Conservation (phyloP, 345 rosid species). For the Conringia planisiliqua region DNA sequence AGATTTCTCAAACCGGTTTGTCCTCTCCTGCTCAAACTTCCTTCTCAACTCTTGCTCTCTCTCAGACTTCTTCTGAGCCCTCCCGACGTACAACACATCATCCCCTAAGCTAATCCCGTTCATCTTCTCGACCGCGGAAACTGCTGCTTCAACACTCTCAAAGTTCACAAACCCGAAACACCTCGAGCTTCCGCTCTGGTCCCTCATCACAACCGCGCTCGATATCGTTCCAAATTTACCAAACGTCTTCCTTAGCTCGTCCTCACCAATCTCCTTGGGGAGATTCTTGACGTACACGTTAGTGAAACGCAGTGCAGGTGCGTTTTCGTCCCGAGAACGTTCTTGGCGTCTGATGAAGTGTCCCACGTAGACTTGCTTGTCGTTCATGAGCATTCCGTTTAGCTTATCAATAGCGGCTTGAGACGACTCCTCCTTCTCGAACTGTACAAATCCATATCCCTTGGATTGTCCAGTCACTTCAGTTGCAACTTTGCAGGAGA, state of each 20-base stretch:
- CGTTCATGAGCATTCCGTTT: slow-evolving; percentile 67
- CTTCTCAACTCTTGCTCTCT: slow-evolving; percentile 60
- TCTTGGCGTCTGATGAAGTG: slow-evolving; percentile 53
- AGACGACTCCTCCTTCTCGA: slow-evolving; percentile 59
- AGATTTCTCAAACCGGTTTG: slow-evolving; percentile 47
- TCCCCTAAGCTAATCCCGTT: slow-evolving; percentile 53
- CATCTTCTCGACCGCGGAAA: slow-evolving; percentile 50
- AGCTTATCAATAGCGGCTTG: slow-evolving; percentile 47
- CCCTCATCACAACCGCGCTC: slow-evolving; percentile 61
- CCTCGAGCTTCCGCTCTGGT: slow-evolving; percentile 54
- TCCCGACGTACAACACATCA: slow-evolving; percentile 63
- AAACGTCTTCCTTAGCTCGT: slow-evolving; percentile 58
- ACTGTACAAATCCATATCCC: slow-evolving; percentile 74
- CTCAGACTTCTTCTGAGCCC: slow-evolving; percentile 68
- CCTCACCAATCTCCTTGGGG: slow-evolving; percentile 50
- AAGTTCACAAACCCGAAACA: slow-evolving; percentile 74
- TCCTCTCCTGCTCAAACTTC: slow-evolving; percentile 59
- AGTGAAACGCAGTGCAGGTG: slow-evolving; percentile 39
- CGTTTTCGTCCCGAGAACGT: slow-evolving; percentile 2
- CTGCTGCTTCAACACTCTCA: slow-evolving; percentile 46
- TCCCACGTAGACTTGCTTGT: slow-evolving; percentile 58
- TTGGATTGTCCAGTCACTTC: slow-evolving; percentile 48
- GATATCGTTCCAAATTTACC: slow-evolving; percentile 52
- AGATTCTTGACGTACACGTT: slow-evolving; percentile 68
- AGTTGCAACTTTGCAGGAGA: slow-evolving; percentile 64